Evolutionary conservation across 345 rosid genomes (phyloP), one percentile per base, ranked within the genome.

Genomic region (Eutrema heterophyllum): DNA sequence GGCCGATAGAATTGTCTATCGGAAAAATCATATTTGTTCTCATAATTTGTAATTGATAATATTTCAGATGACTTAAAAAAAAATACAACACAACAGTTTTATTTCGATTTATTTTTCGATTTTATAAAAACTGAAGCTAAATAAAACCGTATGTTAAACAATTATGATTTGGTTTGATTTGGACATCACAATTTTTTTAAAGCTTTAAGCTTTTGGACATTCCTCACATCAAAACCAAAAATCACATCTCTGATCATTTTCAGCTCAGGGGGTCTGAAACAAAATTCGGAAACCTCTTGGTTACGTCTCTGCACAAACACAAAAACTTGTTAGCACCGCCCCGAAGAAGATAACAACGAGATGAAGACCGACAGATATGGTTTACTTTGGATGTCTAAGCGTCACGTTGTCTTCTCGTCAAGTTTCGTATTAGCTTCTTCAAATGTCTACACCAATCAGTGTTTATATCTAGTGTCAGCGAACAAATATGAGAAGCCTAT

Each of bases 371-470:
- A 32, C 3, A 44, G 7, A 64, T 33, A 68, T 41, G 41, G 65
- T 88, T 83, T 75, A 87, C 89, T 3, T 2, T 40, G 12, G 14
- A 40, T 40, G n/a, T 40, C n/a, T 40, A 40, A 40, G n/a, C n/a
- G 45, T 40, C 45, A 12, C 6, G 4, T 12, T 40, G n/a, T 21
- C 54, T 49, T 86, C 53, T 85, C 85, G n/a, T 88, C 89, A 50
- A 77, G 81, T 73, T 88, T 88, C 5, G 92, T 83, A 80, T 86
- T 86, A 49, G 86, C 90, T 75, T 86, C 85, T 73, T 88, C 88
- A 69, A 84, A 88, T 21, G 93, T 88, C 87, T 83, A 60, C 44
- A 74, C 24, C 67, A 79, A 27, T 5, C 36, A 63, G 1, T 54
- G n/a, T n/a, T n/a, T n/a, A n/a, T n/a, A n/a, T n/a, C n/a, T n/a